Evolutionary conservation across 805 yeast genomes (phyloP).

Genomic region (Suhomyces vadensis): DNA sequence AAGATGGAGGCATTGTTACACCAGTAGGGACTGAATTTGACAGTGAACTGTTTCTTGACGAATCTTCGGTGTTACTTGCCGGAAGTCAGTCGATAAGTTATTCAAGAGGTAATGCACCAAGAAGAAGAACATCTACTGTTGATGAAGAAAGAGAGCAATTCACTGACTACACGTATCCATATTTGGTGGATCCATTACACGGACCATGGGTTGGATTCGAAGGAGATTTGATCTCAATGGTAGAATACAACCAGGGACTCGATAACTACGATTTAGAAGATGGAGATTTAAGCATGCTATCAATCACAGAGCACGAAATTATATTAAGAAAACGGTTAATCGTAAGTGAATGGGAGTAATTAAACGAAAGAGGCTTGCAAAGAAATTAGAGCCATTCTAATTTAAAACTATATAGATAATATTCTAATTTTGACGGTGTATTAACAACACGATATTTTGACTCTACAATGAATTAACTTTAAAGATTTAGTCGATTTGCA

Average conservation of each 20-base stretch:
- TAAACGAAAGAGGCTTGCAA: not conserved
- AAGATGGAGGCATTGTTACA: not conserved
- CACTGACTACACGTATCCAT: slow-evolving; percentile 53
- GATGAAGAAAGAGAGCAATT: slow-evolving; percentile 58
- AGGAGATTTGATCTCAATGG: slow-evolving; percentile 49
- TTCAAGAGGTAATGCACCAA: slow-evolving; percentile 15
- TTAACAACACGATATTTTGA: too few relatives aligned
- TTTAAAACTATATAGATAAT: not conserved
- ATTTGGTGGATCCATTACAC: slow-evolving; percentile 45
- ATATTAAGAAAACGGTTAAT: slow-evolving; percentile 27
- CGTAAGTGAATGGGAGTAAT: slow-evolving; percentile 41
- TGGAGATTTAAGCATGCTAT: slow-evolving; percentile 19
- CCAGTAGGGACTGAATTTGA: slow-evolving; percentile 3
- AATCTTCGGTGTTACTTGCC: slow-evolving; percentile 23
- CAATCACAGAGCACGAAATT: slow-evolving; percentile 21
- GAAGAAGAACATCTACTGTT: slow-evolving; percentile 49
- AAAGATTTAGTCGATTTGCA: slow-evolving; percentile 1
- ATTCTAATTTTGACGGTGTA: not conserved
- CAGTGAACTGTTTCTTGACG: slow-evolving; percentile 20
- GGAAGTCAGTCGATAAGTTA: slow-evolving; percentile 15
- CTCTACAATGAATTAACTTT: not conserved
- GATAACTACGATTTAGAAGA: slow-evolving; percentile 18
- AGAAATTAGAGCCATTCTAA: not conserved
- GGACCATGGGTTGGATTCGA: slow-evolving; percentile 62
- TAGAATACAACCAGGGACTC: slow-evolving; percentile 27